Conservation (phyloP, 345 rosid species). For the Carallia pectinifolia region DNA sequence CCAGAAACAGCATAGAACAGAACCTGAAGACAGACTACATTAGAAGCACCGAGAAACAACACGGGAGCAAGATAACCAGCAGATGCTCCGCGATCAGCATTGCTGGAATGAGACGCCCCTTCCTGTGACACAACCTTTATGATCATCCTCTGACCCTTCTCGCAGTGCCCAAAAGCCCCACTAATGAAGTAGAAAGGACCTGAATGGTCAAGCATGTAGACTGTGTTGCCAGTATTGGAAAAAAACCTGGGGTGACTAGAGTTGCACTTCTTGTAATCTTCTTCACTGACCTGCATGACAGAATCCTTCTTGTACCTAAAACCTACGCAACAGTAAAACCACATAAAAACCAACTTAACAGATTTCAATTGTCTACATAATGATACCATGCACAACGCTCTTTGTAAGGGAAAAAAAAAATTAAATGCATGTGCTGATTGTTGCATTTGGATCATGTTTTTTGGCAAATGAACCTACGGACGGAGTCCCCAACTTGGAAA, state of each 20-base stretch:
- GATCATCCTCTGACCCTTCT: conserved; percentile 54
- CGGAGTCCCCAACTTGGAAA: conserved; percentile 56
- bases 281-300: conserved; percentile 48
- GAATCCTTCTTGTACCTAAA: conserved; percentile 63
- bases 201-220: conserved; percentile 44
- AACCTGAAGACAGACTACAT: conserved; percentile 4
- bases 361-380: not conserved
- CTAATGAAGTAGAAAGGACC: conserved; percentile 70
- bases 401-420: too few relatives aligned
- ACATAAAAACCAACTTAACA: not conserved
- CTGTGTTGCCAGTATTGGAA: conserved; percentile 62
- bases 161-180: conserved; percentile 57
- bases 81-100: conserved; percentile 13
- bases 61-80: conserved; percentile 16
- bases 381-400: too few relatives aligned
- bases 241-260: conserved; percentile 52
- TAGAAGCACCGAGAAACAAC: not conserved
- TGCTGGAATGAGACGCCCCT: conserved; percentile 6
- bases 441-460: too few relatives aligned
- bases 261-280: conserved; percentile 55
- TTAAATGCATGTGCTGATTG: too few relatives aligned
- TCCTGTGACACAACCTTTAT: conserved; percentile 43
- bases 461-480: conserved; percentile 42
- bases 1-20: conserved; percentile 8
- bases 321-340: conserved; percentile 21